phyloP scores from a whole-genome alignment of 352 stramenopile species.

The Thalassiosira hispida region DNA sequence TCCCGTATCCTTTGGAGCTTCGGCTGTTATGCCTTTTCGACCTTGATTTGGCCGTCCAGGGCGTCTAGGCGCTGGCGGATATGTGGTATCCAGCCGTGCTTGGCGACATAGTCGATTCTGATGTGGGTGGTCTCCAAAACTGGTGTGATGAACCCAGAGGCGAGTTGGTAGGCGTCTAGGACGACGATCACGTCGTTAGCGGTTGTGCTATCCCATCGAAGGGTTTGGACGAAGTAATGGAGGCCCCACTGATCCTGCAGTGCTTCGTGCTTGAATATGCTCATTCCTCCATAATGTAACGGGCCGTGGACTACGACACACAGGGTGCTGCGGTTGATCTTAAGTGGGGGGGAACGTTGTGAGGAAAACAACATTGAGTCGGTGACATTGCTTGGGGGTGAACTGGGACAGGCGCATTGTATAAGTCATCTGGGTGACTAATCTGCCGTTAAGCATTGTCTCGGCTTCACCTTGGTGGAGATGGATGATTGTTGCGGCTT shows the following conservation, averaged over 20 bases:
- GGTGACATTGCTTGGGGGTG: conserved; percentile 5
- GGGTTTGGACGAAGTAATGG: conserved; percentile 7
- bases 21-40: conserved; percentile 9
- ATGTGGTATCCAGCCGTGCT: not conserved
- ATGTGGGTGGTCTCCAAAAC: not conserved
- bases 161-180: conserved; percentile 3
- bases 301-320: conserved; percentile 5
- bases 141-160: conserved; percentile 6
- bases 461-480: not conserved
- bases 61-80: not conserved
- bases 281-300: not conserved
- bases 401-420: not conserved
- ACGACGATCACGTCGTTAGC: conserved; percentile 3
- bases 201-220: not conserved
- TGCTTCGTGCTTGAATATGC: not conserved
- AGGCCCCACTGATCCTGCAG: conserved; percentile 12
- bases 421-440: conserved; percentile 7
- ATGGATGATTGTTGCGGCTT: not conserved
- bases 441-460: not conserved
- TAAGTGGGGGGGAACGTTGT: conserved; percentile 19
- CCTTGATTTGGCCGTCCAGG: not conserved
- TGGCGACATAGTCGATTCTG: conserved; percentile 2
- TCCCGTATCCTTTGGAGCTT: conserved; percentile 5
- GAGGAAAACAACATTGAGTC: not conserved
- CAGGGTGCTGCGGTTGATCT: conserved; percentile 18